Base-by-base conservation (phyloP, 2,329 filamentous ascomycete genomes). In the Hypoxylon sp. region DNA sequence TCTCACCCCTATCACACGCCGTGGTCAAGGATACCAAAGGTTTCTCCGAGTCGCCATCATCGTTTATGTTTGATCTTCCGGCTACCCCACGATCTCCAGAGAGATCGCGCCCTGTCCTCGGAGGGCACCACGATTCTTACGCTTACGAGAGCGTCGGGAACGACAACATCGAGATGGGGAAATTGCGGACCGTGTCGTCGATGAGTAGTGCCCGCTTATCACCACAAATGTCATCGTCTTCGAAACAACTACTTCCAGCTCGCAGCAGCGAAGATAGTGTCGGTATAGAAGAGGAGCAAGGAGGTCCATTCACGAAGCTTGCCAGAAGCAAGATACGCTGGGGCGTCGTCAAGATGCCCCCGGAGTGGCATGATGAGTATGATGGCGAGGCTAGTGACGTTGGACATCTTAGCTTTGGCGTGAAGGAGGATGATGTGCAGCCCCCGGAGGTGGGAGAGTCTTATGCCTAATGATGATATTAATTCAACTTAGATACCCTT, bases 311-410 rank as follows among this genome's bases (percentile, higher is more conserved):
- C n/a, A 38, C 35, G 6, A 57, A 48, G 26, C 49, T 62, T 12
- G 42, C 58, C 2, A 41, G 44, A 30, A 57, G 60, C 42, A 55
- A 44, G 47, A 44, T 63, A 11, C 59, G 57, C 23, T 63, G 59
- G 61, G 59, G 61, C 26, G 48, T 60, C 32, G 52, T 62, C 2
- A n/a, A 38, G 36, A 63, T 63, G 54, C 52, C 57, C 3, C 49
- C 46, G 2, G 56, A 57, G 15, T 62, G 59, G 59, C 43, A 57
- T 15, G 32, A 38, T 8, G 44, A 57, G 21, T 49, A 49, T 7
- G 46, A 53, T 3, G 20, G 21, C 20, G 54, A 46, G 3, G 48
- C 42, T 7, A 46, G 31, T 8, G 23, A 19, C 9, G 53, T 59
- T 3, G 59, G 35, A 26, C 59, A 61, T 30, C 49, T 61, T 16